Percentiles rank a stretch among this genome's conserved stretches.
Conservation (phyloP, 805 yeast species). For the Ogataea wickerhamii region DNA sequence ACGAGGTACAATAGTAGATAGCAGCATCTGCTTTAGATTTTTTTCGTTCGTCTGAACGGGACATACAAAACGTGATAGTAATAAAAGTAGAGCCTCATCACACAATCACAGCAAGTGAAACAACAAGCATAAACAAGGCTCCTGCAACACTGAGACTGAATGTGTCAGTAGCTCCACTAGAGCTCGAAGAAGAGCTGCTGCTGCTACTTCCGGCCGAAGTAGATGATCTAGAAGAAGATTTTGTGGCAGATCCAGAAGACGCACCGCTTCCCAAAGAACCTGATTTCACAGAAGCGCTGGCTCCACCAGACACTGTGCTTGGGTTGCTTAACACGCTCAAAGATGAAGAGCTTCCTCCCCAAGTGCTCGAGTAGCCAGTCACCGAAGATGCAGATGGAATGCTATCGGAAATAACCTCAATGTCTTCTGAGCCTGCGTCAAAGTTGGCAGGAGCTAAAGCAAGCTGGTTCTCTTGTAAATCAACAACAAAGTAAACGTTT, state of each 20-base stretch:
- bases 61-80: no score
- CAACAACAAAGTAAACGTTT: constrained; percentile 52
- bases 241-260: neutral
- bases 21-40: no score
- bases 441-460: constrained; percentile 46
- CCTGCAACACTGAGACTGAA: constrained; percentile 1
- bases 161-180: neutral
- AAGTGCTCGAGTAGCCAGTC: constrained; percentile 43
- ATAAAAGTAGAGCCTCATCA: no score
- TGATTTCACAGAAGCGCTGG: neutral
- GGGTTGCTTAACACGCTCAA: constrained; percentile 4
- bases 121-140: constrained; percentile 1
- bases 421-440: constrained; percentile 33
- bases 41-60: no score
- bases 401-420: constrained; percentile 41
- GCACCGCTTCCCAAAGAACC: constrained; percentile 1
- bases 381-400: constrained; percentile 55
- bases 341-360: constrained; percentile 21
- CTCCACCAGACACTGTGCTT: constrained; percentile 1
- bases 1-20: no score
- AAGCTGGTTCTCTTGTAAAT: constrained; percentile 42
- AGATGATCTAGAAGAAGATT: constrained; percentile 3
- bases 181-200: constrained; percentile 4
- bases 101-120: neutral
- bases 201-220: constrained; percentile 8